These are phyloP conservation scores for Emericellopsis atlantica DNA, from an alignment of 2,329 filamentous ascomycete genomes.

Conservation along the genomic window DNA sequence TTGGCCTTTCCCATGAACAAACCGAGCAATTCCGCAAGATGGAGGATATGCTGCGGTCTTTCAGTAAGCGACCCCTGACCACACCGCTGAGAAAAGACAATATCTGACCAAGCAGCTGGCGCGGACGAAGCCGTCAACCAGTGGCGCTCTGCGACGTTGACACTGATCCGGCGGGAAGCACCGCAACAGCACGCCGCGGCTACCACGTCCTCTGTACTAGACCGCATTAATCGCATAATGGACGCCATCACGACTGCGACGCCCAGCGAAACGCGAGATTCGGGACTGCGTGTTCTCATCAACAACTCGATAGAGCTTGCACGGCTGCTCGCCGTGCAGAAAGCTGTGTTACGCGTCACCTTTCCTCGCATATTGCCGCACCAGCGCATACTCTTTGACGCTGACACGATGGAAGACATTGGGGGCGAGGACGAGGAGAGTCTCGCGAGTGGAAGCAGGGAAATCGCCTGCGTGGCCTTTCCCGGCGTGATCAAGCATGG, in stretches of 20 bases:
- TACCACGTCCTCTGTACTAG: conserved; percentile 32
- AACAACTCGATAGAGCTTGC: conserved; percentile 41
- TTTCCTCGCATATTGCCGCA: conserved; percentile 42
- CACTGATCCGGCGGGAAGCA: conserved; percentile 42
- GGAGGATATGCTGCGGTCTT: conserved; percentile 29
- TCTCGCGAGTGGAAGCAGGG: conserved; percentile 26
- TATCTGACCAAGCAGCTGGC: conserved; percentile 14
- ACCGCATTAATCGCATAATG: conserved; percentile 34
- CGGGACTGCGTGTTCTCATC: conserved; percentile 39
- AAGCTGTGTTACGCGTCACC: conserved; percentile 40
- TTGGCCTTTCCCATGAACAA: conserved; percentile 45
- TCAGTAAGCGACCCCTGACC: conserved; percentile 11
- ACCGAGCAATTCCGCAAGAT: conserved; percentile 34
- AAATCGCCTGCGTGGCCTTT: conserved; percentile 51
- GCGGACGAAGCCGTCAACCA: conserved; percentile 45
- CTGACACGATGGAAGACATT: conserved; percentile 51
- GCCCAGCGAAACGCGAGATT: conserved; percentile 31
- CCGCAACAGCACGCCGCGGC: conserved; percentile 29
- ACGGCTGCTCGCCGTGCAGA: conserved; percentile 43
- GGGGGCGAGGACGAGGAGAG: conserved; percentile 48
- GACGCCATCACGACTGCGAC: conserved; percentile 30
- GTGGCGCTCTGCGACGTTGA: conserved; percentile 54
- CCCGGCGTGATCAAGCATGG: conserved; percentile 52
- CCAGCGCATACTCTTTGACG: conserved; percentile 43
- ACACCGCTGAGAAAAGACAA: conserved; percentile 5